These are phyloP conservation scores for Dicorynia guianensis DNA, from an alignment of 306 rosid species.

Conservation along the genomic window DNA sequence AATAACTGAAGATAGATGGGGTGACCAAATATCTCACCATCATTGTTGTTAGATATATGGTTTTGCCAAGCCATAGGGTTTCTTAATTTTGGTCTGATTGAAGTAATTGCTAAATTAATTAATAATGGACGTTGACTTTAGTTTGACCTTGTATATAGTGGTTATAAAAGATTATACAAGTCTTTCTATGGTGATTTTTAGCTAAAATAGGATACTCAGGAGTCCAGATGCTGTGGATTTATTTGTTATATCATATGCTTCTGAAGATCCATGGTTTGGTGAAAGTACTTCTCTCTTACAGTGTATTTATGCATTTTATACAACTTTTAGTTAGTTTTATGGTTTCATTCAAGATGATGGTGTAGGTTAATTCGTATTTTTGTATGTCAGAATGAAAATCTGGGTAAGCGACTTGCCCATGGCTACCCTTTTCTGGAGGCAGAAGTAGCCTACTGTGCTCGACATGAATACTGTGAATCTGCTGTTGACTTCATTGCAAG, in stretches of 20 bases:
- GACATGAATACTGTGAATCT: constrained; percentile 88
- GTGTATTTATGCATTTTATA: constrained; percentile 3
- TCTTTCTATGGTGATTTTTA: neutral
- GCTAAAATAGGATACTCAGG: neutral
- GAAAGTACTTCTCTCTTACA: neutral
- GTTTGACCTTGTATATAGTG: neutral
- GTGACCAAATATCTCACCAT: neutral
- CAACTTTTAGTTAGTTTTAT: neutral
- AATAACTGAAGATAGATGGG: neutral
- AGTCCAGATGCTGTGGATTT: constrained; percentile 4
- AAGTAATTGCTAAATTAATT: neutral
- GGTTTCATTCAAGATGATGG: constrained; percentile 12
- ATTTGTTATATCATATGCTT: neutral
- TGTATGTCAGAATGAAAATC: constrained; percentile 63
- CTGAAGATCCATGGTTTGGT: neutral
- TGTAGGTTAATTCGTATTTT: constrained; percentile 17
- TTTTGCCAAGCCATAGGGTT: neutral
- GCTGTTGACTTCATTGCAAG: constrained; percentile 89
- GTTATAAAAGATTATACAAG: neutral
- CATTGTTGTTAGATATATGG: neutral
- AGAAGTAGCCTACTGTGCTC: constrained; percentile 94
- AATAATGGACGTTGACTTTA: neutral
- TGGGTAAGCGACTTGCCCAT: constrained; percentile 94
- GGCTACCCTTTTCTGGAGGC: constrained; percentile 92
- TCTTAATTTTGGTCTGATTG: constrained; percentile 8